Conservation (phyloP, 1,139 yeast genomes). For the Yamadazyma taylorii region DNA sequence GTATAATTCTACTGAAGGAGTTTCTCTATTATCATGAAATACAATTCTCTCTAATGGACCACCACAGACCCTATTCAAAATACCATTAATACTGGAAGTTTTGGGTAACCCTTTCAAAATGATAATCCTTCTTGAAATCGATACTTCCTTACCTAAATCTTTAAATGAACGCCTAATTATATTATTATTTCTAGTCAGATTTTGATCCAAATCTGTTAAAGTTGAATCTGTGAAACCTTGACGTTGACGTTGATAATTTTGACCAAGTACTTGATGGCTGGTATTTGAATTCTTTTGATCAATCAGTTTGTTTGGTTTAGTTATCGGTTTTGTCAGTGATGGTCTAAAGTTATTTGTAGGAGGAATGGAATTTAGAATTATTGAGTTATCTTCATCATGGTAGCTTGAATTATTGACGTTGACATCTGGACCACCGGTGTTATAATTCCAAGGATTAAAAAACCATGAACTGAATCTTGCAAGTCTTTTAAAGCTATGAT, state of each 20-base stretch:
- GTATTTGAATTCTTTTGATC: too few relatives aligned
- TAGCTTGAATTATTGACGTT: too few relatives aligned
- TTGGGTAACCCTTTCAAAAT: slow-evolving; percentile 20
- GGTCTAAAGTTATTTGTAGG: too few relatives aligned
- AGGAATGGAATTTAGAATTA: too few relatives aligned
- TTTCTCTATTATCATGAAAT: slow-evolving; percentile 18
- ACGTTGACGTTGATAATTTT: too few relatives aligned
- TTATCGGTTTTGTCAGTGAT: too few relatives aligned
- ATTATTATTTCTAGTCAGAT: not conserved
- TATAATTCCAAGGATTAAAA: slow-evolving; percentile 16
- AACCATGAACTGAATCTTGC: slow-evolving; percentile 22
- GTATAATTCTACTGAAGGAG: slow-evolving; percentile 42
- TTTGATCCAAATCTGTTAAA: slow-evolving; percentile 2
- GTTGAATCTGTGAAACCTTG: not conserved
- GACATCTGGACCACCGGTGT: too few relatives aligned
- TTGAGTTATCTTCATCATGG: too few relatives aligned
- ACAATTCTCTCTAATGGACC: slow-evolving; percentile 69
- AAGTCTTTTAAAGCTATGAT: slow-evolving; percentile 17
- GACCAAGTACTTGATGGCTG: too few relatives aligned
- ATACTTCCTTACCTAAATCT: slow-evolving; percentile 2
- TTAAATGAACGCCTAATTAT: slow-evolving; percentile 1
- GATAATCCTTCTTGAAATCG: slow-evolving; percentile 16
- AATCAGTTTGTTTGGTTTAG: too few relatives aligned
- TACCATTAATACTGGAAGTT: slow-evolving; percentile 44
- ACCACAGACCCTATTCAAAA: slow-evolving; percentile 63